Base-by-base conservation (phyloP, 164 flowering plant species). In the Buxus sempervirens region DNA sequence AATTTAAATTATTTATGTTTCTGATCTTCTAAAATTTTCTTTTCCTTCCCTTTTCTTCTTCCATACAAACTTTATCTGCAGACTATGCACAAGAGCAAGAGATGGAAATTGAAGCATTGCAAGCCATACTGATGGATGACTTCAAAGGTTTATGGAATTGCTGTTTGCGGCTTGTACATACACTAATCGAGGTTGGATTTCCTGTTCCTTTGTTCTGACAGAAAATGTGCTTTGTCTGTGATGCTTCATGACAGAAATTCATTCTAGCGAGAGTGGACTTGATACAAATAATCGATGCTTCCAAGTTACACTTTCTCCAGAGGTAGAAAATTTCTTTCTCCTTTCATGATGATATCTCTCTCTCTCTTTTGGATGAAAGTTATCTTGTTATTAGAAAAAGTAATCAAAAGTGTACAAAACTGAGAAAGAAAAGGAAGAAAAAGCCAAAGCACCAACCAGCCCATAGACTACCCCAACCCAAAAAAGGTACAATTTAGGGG, bases 51-150 rank as follows among this genome's bases (percentile, higher is more conserved):
- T 10, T 25, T 23, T 58, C 38, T 14, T 28, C 22, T 27, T 22
- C 24, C 48, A 28, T 21, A 59, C 49, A n/a, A 53, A 49, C 61
- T 54, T 36, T 72, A 24, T 21, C 9, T 51, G 12, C 81, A 96
- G 99, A 93, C 75, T 80, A 91, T 71, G 72, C 56, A 58, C 96
- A 84, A 80, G 99, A 93, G 77, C 99, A 93, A 77, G 94, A 89
- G 73, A 96, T 93, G 98, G 99, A 96, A 80, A 85, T 96, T 60
- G 99, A 91, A 78, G 99, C 99, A 26, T 72, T 93, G 73, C 85
- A 93, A 75, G 97, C 99, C 60, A 96, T 93, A 64, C 93, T 93
- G 23, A 82, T 83, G 90, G 99, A 96, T 76, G 99, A 96, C 14
- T 89, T 96, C 63, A 82, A 86, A 85, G 98, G 97, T 96, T 57